Percentiles rank a stretch among this genome's conserved stretches.
phyloP scores from a whole-genome alignment of 2,329 filamentous ascomycete species.

The Aspergillus sp. region DNA sequence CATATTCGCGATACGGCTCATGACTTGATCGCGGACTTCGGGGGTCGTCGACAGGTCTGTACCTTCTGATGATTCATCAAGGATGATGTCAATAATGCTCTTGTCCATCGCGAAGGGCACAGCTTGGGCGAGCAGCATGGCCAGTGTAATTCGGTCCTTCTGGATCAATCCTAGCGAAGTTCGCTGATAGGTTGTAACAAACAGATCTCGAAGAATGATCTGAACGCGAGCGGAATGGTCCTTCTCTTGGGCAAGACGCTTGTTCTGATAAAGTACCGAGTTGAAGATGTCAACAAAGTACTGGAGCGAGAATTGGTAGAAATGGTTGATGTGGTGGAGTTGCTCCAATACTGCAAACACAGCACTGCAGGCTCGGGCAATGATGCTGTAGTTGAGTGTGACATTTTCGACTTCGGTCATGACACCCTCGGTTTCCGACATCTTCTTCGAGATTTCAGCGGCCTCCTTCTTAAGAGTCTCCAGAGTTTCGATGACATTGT shows the following conservation, averaged over 20 bases:
- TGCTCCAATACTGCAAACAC: constrained; percentile 97
- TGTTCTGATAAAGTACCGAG: constrained; percentile 77
- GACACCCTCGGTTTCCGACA: constrained; percentile 92
- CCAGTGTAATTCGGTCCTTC: constrained; percentile 88
- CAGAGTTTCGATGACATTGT: constrained; percentile 95
- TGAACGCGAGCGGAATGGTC: constrained; percentile 78
- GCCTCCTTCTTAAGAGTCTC: constrained; percentile 98
- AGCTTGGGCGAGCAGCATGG: constrained; percentile 90
- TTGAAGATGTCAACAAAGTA: constrained; percentile 99
- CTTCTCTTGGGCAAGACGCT: constrained; percentile 63
- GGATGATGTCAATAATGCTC: constrained; percentile 75
- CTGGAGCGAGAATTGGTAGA: constrained; percentile 98
- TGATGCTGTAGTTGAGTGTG: constrained; percentile 87
- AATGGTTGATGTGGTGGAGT: constrained; percentile 96
- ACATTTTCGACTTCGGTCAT: constrained; percentile 98
- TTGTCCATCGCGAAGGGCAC: constrained; percentile 97
- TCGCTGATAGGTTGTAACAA: constrained; percentile 84
- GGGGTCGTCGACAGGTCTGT: constrained; percentile 70
- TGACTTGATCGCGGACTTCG: constrained; percentile 61
- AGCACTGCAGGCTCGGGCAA: constrained; percentile 91
- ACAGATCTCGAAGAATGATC: constrained; percentile 85
- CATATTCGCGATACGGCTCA: constrained; percentile 65
- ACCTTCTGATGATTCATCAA: constrained; percentile 72
- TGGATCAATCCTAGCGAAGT: constrained; percentile 91
- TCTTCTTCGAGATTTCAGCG: constrained; percentile 92